Conservation (phyloP, 306 rosid genomes). For the Inga laurina region DNA sequence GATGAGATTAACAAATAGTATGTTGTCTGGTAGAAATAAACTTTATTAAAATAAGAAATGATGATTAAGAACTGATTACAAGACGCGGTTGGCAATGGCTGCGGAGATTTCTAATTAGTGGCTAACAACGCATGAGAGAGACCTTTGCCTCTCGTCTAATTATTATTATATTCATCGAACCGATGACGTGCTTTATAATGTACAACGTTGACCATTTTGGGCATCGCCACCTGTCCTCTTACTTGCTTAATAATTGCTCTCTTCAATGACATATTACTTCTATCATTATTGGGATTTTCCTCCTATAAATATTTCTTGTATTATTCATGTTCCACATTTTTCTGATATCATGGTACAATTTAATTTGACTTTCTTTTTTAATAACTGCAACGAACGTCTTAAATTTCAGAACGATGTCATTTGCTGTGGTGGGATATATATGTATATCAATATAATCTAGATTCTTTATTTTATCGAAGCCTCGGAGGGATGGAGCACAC, state of each 20-base stretch:
- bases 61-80: not conserved
- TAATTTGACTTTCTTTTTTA: not conserved
- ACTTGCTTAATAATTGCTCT: not conserved
- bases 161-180: not conserved
- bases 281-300: not conserved
- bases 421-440: not conserved
- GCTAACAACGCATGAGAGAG: slow-evolving; percentile 3
- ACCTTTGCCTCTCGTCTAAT: not conserved
- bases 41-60: not conserved
- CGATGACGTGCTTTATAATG: not conserved
- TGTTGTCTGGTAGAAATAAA: not conserved
- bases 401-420: not conserved
- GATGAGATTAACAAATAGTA: not conserved
- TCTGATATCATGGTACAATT: not conserved
- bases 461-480: not conserved
- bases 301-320: too few relatives aligned
- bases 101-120: slow-evolving; percentile 12
- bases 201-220: not conserved
- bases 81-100: not conserved
- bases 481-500: not conserved
- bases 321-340: not conserved
- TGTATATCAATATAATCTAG: not conserved
- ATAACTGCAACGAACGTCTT: not conserved
- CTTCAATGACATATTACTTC: not conserved
- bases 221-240: not conserved